Evolutionary conservation across 1,284 basidiomycete genomes (phyloP), one percentile per base, ranked within the genome.

Genomic region (Naganishia sp.): DNA sequence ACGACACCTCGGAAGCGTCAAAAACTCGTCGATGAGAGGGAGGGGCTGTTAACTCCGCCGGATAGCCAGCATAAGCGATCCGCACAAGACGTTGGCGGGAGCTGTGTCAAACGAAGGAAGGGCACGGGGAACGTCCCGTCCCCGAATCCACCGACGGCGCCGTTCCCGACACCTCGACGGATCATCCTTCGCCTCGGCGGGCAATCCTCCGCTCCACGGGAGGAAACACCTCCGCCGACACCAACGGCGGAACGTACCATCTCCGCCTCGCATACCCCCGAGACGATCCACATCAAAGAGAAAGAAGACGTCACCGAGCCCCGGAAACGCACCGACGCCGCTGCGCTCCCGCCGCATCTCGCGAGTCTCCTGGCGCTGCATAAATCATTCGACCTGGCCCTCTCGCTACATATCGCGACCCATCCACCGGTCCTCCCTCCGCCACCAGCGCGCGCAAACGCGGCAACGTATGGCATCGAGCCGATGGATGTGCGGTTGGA

Each of bases 391-490:
- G 77, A 78, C 62, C 72, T 80, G 32, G 76, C 78, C 2, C 71
- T 81, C 17, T 75, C 77, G 2, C 70, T 79, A 3, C 75, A 79
- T 62, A 72, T 81, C 54, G 80, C 80, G 3, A 74, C 75, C 2
- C 72, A 79, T 50, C 79, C 79, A 0, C 80, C 80, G 0, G 72
- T 80, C 35, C 72, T 80, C 6, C 78, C 79, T 1, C 77, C 78
- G 10, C 74, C 73, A 0, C 35, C 35, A 9, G 64, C 63, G 1
- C 18, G 45, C 4, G 28, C 49, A 25, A 60, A 67, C 31, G 49
- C 42, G 6, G 25, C 64, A n/a, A 35, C 53, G 32, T 60, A 67
- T 50, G 58, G 61, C 17, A 28, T 64, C 46, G 42, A 50, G 25
- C 42, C 63, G 25, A 21, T 51, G 5, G 71, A 67, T 28, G 67